A percentile compares a stretch with the other conserved stretches of the same genome.
These are phyloP conservation scores for Pseudopithomyces maydicus DNA, from an alignment of 2,329 filamentous ascomycete genomes.

Conservation along the genomic window DNA sequence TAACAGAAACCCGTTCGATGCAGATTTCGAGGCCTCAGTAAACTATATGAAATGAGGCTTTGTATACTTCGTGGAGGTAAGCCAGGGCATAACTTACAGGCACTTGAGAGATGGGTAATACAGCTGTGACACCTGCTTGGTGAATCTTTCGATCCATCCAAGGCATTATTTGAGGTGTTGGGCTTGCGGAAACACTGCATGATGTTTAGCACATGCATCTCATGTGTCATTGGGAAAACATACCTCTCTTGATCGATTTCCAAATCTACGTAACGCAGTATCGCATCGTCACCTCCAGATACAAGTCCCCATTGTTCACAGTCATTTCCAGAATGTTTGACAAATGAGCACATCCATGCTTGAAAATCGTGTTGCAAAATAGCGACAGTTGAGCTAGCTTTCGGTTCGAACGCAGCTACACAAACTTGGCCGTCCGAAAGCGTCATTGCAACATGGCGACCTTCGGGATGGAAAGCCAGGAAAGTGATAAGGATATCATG, in stretches of 20 bases:
- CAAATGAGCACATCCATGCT: slow-evolving; percentile 73
- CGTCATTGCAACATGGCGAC: slow-evolving; percentile 66
- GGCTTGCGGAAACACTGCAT: not conserved
- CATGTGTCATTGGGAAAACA: not conserved
- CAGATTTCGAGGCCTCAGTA: not conserved
- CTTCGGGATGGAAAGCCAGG: slow-evolving; percentile 71
- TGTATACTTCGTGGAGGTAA: not conserved
- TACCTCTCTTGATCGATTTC: slow-evolving; percentile 7
- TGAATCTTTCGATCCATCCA: slow-evolving; percentile 66
- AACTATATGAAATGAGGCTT: not conserved
- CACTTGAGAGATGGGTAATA: slow-evolving; percentile 68
- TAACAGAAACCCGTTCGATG: slow-evolving; percentile 58
- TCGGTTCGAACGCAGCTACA: slow-evolving; percentile 29
- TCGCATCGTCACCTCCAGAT: slow-evolving; percentile 78
- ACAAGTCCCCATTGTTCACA: slow-evolving; percentile 54
- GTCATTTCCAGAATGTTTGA: slow-evolving; percentile 20
- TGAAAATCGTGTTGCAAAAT: slow-evolving; percentile 60
- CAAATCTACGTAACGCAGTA: slow-evolving; percentile 53
- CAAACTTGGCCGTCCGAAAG: slow-evolving; percentile 69
- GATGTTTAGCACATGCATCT: not conserved
- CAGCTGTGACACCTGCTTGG: slow-evolving; percentile 84
- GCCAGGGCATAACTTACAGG: not conserved
- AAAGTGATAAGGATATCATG: slow-evolving; percentile 70
- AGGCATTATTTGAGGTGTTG: slow-evolving; percentile 19
- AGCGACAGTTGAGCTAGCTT: slow-evolving; percentile 24